Evolutionary conservation across 2,329 filamentous ascomycete species (phyloP), one percentile per base, ranked within the genome.

Genomic region (Colletotrichum scovillei): DNA sequence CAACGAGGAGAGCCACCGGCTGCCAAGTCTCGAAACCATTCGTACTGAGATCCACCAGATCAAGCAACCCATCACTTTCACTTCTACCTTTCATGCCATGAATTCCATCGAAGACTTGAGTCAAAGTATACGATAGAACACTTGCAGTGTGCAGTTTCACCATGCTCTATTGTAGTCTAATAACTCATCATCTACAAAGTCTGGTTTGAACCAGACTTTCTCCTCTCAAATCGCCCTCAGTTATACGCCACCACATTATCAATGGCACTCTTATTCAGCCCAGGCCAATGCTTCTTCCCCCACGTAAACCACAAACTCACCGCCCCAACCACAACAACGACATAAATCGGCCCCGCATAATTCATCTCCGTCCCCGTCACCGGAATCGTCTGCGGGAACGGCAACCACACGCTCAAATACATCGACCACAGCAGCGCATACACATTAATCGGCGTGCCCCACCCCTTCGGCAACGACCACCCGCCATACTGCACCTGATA

Each of bases 361-460:
- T 73, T 73, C 70, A 73, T 73, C 60, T 73, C 70, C 14, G 70
- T 73, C 9, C 59, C 70, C 16, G 70, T 73, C 4, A 73, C 70
- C 3, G 70, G 70, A 16, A 73, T 30, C 3, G 70, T 73, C 59
- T 73, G 70, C 16, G 70, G 70, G 55, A 73, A 73, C 30, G 70
- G 70, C 22, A 73, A 32, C 70, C 70, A 73, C 5, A 73, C 60
- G 7, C 52, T 59, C 60, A 73, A 8, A 9, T 73, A 73, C 53
- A 70, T 59, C 9, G 70, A 73, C 70, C 70, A 73, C 16, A 73
- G 32, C 24, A 73, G 60, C 42, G 70, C 70, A 42, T 73, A 73
- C 1, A 65, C 60, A 35, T 73, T 73, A 16, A 73, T 65, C 8
- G 70, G 70, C 8, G 55, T 49, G 5, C 66, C 70, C 70, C 70